Evolutionary conservation across 495 filamentous ascomycete species (phyloP), one percentile per base, ranked within the genome.

Genomic region (Annulohypoxylon stygium): DNA sequence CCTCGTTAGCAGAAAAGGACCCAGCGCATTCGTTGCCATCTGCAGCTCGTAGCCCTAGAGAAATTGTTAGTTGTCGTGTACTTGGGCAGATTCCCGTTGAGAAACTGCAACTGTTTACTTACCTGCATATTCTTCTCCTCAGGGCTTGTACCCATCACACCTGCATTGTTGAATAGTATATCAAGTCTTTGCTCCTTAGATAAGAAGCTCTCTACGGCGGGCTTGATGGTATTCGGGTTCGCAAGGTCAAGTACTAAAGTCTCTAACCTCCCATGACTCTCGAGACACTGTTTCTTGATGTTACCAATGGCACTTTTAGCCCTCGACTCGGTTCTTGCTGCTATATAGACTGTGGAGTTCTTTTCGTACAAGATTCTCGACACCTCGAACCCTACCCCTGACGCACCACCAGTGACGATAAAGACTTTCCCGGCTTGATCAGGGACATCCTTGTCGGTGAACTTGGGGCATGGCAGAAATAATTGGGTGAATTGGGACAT

Each of bases 291-390:
- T 59, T 50, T 74, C 58, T 65, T 67, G 65, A 77, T 66, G 11
- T n/a, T 47, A 51, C 48, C 26, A 36, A 76, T 75, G 1, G 73
- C 77, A 5, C 26, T 39, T 12, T 64, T 62, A 25, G 77, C 77
- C 16, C 70, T 78, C 7, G 61, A 63, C 45, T 74, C 65, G 7
- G 78, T 79, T 36, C 87, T 83, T 20, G 80, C 76, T 20, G 85
- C 85, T 30, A 88, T 78, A 76, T 88, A 88, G 62, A 88, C 80
- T n/a, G 80, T 86, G 23, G 80, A 83, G 37, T 82, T 81, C 30
- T 78, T 78, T 23, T 73, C 26, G 59, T 83, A 84, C 18, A 86
- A 80, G 18, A 85, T 79, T 55, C 65, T 78, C 48, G 78, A 75
- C 14, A 88, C 78, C 68, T 85, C 81, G 45, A 79, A 74, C 36